These are phyloP conservation scores for Zhuliangozyma blackwelliae DNA, from an alignment of 1,139 yeast genomes.

Conservation along the genomic window DNA sequence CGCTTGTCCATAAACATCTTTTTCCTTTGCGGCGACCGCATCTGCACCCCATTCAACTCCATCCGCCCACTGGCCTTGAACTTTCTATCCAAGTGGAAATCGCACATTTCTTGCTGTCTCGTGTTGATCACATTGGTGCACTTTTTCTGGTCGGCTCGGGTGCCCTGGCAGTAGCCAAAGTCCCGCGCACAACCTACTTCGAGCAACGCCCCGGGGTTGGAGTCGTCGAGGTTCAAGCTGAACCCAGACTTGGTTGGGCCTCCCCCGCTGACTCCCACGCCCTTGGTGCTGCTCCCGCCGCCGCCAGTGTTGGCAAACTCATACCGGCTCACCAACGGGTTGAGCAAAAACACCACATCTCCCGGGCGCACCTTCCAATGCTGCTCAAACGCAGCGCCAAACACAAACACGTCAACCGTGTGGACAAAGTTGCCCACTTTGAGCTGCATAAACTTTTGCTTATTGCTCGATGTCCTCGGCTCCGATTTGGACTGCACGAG, in stretches of 20 bases:
- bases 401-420: conserved; percentile 57
- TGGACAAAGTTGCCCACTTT: conserved; percentile 63
- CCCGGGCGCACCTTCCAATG: conserved; percentile 76
- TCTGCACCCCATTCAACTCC: conserved; percentile 65
- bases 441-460: conserved; percentile 53
- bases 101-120: conserved; percentile 54
- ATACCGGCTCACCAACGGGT: conserved; percentile 53
- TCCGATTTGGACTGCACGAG: conserved; percentile 57
- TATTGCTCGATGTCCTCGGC: conserved; percentile 33
- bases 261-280: conserved; percentile 10
- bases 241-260: conserved; percentile 35
- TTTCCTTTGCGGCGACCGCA: conserved; percentile 31
- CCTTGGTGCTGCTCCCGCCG: conserved; percentile 3
- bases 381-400: conserved; percentile 62
- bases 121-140: conserved; percentile 63
- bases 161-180: conserved; percentile 57
- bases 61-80: conserved; percentile 56
- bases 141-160: conserved; percentile 30
- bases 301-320: conserved; percentile 3
- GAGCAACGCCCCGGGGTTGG: conserved; percentile 46
- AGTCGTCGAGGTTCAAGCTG: conserved; percentile 51
- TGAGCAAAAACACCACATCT: conserved; percentile 66
- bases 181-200: conserved; percentile 74
- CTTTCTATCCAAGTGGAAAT: conserved; percentile 62
- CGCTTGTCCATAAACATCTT: conserved; percentile 18